Conservation (phyloP, 768 basidiomycete genomes). For the Kwoniella sp. region DNA sequence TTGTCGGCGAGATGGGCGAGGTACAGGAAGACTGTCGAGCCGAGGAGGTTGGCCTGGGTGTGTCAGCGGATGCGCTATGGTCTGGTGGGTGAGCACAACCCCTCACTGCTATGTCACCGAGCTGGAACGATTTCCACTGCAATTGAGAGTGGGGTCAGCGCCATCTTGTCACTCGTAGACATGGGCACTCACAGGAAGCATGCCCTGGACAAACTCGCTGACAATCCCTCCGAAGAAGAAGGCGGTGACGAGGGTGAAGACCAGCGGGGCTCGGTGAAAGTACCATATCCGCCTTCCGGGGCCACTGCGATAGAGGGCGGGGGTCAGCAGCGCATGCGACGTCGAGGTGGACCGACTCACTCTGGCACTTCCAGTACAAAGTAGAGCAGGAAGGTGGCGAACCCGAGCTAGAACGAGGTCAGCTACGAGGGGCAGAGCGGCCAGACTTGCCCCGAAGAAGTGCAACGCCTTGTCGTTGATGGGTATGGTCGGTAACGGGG, state of each 20-base stretch:
- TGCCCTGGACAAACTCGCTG: slow-evolving; percentile 41
- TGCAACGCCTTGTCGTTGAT: slow-evolving; percentile 49
- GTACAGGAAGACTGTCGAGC: slow-evolving; percentile 39
- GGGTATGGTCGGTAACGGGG: slow-evolving; percentile 40
- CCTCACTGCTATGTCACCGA: slow-evolving; percentile 41
- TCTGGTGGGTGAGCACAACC: neutral
- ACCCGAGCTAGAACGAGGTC: slow-evolving; percentile 29
- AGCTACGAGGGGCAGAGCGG: neutral
- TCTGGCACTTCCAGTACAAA: slow-evolving; percentile 49
- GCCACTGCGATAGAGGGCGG: slow-evolving; percentile 8
- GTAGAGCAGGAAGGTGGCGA: slow-evolving; percentile 47
- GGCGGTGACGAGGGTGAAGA: slow-evolving; percentile 32
- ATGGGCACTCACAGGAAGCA: slow-evolving; percentile 38
- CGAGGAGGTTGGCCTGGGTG: slow-evolving; percentile 42
- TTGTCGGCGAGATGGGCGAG: slow-evolving; percentile 36
- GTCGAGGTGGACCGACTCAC: slow-evolving; percentile 25
- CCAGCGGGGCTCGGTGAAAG: slow-evolving; percentile 42
- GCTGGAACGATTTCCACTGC: slow-evolving; percentile 49
- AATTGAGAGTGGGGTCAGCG: too few relatives aligned
- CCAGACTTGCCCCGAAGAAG: slow-evolving; percentile 42
- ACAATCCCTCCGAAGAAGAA: slow-evolving; percentile 45
- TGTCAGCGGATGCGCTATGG: neutral
- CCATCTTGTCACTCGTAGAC: neutral
- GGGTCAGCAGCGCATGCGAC: neutral
- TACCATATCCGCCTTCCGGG: slow-evolving; percentile 45